Evolutionary conservation across 2,329 filamentous ascomycete species (phyloP).

Genomic region (Chaetomium sp.): DNA sequence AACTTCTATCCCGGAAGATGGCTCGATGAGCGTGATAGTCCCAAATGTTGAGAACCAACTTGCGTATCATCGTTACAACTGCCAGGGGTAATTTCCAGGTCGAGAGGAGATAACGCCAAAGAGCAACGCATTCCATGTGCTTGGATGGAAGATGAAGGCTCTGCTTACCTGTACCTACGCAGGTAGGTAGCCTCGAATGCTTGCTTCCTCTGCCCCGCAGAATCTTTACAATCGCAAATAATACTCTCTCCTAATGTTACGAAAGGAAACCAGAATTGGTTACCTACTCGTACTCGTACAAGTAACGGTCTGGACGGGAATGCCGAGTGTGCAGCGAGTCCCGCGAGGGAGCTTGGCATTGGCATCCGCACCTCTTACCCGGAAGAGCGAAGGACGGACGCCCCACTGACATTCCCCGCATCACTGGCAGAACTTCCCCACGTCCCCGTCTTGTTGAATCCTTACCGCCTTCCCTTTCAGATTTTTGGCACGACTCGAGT

Average conservation of each 20-base stretch:
- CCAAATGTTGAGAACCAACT: background rate
- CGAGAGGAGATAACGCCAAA: background rate
- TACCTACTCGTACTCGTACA: no score
- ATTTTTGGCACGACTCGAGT: background rate
- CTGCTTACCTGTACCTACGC: no score
- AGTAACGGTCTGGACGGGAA: background rate
- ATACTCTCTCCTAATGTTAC: no score
- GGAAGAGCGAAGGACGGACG: background rate
- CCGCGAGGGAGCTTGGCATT: background rate
- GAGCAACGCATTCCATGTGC: background rate
- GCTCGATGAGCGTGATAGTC: background rate
- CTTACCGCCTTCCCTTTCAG: slow-evolving; percentile 20
- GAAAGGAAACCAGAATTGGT: background rate
- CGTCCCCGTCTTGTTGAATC: background rate
- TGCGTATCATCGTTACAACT: background rate
- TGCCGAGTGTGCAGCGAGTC: background rate
- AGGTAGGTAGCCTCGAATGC: no score
- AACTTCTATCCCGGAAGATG: background rate
- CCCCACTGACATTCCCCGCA: slow-evolving; percentile 13
- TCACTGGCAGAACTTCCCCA: slow-evolving; percentile 17
- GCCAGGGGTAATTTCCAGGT: background rate
- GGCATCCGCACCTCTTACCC: background rate
- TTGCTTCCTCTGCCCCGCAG: no score
- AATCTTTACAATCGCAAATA: background rate
- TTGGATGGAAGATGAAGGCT: no score